Evolutionary conservation across 306 rosid species (phyloP).

Genomic region (Inga laurina): DNA sequence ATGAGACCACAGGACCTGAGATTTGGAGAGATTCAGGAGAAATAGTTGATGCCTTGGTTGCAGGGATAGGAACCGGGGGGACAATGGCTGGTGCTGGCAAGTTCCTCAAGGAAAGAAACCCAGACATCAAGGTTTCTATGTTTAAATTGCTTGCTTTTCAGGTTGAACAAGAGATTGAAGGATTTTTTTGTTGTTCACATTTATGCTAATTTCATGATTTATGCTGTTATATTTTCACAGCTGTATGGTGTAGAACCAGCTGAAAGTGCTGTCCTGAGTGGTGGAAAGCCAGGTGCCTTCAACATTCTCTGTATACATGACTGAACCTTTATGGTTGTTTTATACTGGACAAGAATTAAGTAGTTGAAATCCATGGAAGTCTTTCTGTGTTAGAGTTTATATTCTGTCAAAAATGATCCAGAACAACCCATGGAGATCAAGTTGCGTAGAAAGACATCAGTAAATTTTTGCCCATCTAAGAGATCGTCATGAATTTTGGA

Average conservation of each 20-base stretch:
- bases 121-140: conserved; percentile 64
- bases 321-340: neutral
- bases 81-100: conserved; percentile 71
- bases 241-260: conserved; percentile 78
- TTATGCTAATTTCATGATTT: conserved; percentile 13
- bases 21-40: conserved; percentile 83
- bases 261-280: conserved; percentile 80
- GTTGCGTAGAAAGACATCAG: neutral
- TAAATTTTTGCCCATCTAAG: neutral
- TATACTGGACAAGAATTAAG: conserved; percentile 9
- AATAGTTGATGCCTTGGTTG: conserved; percentile 66
- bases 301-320: neutral
- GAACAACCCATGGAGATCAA: neutral
- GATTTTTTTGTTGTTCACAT: neutral
- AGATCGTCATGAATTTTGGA: neutral
- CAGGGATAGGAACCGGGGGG: conserved; percentile 90
- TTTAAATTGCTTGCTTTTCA: neutral
- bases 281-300: conserved; percentile 72
- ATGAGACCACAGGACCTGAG: conserved; percentile 89
- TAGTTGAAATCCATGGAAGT: neutral
- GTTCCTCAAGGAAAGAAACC: conserved; percentile 76
- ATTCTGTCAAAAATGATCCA: neutral
- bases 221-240: conserved; percentile 33
- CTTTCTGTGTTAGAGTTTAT: neutral
- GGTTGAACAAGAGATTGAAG: conserved; percentile 9